Conservation (phyloP, 768 basidiomycete species). For the Lentinula detonsa region DNA sequence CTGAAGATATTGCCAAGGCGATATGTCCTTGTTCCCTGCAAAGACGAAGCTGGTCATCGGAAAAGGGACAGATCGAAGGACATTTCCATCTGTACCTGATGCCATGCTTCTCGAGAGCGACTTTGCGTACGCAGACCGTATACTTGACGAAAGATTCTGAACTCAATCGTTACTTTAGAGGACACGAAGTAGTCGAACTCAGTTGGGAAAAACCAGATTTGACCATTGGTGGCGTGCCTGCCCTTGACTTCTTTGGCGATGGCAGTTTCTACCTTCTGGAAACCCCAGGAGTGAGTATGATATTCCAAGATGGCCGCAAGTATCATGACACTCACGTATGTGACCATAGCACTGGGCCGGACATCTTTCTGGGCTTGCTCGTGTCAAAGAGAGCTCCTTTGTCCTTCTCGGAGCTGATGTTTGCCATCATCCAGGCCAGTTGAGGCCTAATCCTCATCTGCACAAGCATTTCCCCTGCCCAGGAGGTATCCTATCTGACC, state of each 20-base stretch:
- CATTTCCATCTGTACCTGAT: slow-evolving; percentile 5
- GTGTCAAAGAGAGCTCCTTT: slow-evolving; percentile 14
- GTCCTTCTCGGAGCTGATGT: slow-evolving; percentile 16
- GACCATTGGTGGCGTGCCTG: slow-evolving; percentile 12
- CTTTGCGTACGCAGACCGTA: slow-evolving; percentile 7
- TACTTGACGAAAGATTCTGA: neutral
- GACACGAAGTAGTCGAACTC: slow-evolving; percentile 11
- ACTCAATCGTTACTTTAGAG: slow-evolving; percentile 4
- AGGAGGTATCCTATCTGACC: slow-evolving; percentile 1
- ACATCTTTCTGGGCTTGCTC: slow-evolving; percentile 15
- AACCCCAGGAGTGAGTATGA: slow-evolving; percentile 12
- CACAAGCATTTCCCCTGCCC: slow-evolving; percentile 13
- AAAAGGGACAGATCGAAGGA: slow-evolving; percentile 1
- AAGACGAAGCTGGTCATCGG: slow-evolving; percentile 14
- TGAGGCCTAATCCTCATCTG: slow-evolving; percentile 15
- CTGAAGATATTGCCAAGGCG: slow-evolving; percentile 4
- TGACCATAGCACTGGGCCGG: slow-evolving; percentile 11
- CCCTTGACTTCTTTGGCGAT: slow-evolving; percentile 17
- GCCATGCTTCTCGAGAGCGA: slow-evolving; percentile 12
- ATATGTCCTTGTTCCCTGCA: slow-evolving; percentile 14
- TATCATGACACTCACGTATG: neutral
- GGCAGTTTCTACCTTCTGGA: slow-evolving; percentile 19
- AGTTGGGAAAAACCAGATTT: slow-evolving; percentile 9
- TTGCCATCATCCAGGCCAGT: slow-evolving; percentile 15
- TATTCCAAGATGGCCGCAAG: neutral